Evolutionary conservation across 805 yeast species (phyloP), one percentile per base, ranked within the genome.

Genomic region (Martiniozyma abietophila): DNA sequence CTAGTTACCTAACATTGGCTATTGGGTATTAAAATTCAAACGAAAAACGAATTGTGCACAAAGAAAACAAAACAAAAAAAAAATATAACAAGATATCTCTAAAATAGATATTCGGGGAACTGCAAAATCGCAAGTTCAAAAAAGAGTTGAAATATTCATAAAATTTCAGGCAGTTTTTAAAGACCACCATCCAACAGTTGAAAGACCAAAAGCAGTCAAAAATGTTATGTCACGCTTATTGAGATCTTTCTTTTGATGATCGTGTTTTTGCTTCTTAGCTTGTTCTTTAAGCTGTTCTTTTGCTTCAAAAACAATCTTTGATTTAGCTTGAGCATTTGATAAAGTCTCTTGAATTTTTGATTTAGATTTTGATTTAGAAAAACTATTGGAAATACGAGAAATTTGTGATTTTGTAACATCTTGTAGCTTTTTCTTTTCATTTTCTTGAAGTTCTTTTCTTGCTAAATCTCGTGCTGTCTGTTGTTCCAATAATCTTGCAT

Each of bases 131-230:
- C 5, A 25, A 23, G 11, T 17, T 14, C 14, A 22, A 12, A 19
- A n/a, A 14, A 10, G 23, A 20, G 17, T 8, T 3, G 8, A 11
- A 21, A 12, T 8, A 17, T 12, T 18, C 34, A 6, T 8, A 5
- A 16, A n/a, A 31, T 42, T 47, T 32, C 36, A 42, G 9, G 31
- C 35, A 26, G 49, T 19, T 3, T 27, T 53, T 17, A 45, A 35
- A 10, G 54, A 47, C 62, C 62, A 58, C 62, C 62, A 58, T 4
- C 53, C 56, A 16, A 48, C 32, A 6, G 55, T 51, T 8, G 53
- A 34, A 5, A 41, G 18, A 9, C 47, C 51, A 35, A 54, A 53
- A 3, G 46, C 44, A 6, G 53, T 48, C 17, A 54, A 49, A 26
- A 58, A 44, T 3, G 41, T 27, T 8, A 41, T 32, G 25, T 52